A percentile compares a stretch with the other conserved stretches of the same genome.
phyloP scores from a whole-genome alignment of 345 rosid genomes.

The Aquilaria sinensis region DNA sequence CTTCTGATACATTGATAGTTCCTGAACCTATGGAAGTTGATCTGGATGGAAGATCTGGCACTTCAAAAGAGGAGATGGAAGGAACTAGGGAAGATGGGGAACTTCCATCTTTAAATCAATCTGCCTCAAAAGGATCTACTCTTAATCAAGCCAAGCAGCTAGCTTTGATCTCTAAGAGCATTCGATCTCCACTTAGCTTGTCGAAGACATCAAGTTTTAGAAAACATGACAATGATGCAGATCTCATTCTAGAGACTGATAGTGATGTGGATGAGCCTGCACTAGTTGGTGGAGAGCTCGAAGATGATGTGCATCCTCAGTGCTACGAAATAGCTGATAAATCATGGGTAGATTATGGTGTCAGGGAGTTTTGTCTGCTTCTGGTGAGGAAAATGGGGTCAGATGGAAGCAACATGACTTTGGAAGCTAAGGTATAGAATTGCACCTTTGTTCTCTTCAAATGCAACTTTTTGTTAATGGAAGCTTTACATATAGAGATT shows the following conservation, averaged over 20 bases:
- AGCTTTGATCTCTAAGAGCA: conserved; percentile 71
- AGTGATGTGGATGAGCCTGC: conserved; percentile 73
- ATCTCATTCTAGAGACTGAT: conserved; percentile 62
- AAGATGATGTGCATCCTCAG: conserved; percentile 26
- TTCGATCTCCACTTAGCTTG: conserved; percentile 51
- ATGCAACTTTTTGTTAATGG: conserved; percentile 10
- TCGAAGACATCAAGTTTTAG: conserved; percentile 63
- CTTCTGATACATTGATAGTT: conserved; percentile 32
- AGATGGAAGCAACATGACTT: conserved; percentile 36
- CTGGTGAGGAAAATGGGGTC: conserved; percentile 45
- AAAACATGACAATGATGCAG: conserved; percentile 63
- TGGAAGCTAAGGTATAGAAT: conserved; percentile 70
- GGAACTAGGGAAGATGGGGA: conserved; percentile 85
- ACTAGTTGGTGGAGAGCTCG: conserved; percentile 33
- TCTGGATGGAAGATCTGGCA: conserved; percentile 42
- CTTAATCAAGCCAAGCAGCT: conserved; percentile 62
- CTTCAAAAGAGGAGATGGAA: conserved; percentile 60
- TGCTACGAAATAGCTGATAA: conserved; percentile 32
- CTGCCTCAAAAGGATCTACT: conserved; percentile 43
- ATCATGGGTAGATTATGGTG: conserved; percentile 67
- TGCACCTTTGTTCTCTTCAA: conserved; percentile 5
- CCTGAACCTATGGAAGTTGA: conserved; percentile 55
- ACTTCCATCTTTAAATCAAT: conserved; percentile 73
- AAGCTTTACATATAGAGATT: conserved; percentile 12
- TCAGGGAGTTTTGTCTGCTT: conserved; percentile 57